Evolutionary conservation across 352 stramenopile species (phyloP).

Genomic region (Globisporangium splendens): DNA sequence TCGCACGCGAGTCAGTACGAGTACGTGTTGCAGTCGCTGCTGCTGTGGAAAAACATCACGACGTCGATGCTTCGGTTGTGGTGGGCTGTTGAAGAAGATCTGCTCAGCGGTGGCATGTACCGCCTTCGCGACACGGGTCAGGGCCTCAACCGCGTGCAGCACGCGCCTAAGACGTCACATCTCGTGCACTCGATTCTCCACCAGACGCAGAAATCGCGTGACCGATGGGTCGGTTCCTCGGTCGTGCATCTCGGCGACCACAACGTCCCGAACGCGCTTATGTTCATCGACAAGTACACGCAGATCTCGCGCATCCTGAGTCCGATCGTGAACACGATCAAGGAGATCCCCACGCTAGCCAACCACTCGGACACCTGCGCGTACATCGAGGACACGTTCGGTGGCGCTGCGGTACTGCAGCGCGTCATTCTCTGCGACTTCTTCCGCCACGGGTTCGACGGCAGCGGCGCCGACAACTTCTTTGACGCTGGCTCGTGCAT

Average conservation of each 20-base stretch:
- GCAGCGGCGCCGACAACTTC: constrained; percentile 88
- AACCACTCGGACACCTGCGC: constrained; percentile 34
- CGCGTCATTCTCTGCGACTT: constrained; percentile 88
- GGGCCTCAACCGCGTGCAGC: constrained; percentile 65
- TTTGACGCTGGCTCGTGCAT: constrained; percentile 86
- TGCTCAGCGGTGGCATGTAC: constrained; percentile 51
- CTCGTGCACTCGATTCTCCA: constrained; percentile 51
- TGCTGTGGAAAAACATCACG: constrained; percentile 66
- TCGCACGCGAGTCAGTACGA: constrained; percentile 57
- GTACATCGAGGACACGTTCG: constrained; percentile 82
- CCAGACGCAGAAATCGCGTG: constrained; percentile 36
- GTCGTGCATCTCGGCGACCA: constrained; percentile 93
- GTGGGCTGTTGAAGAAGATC: constrained; percentile 61
- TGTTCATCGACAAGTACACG: constrained; percentile 96
- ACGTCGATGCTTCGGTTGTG: constrained; percentile 56
- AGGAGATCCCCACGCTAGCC: constrained; percentile 42
- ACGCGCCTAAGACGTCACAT: constrained; percentile 51
- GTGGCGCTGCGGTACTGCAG: constrained; percentile 57
- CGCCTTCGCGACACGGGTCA: constrained; percentile 61
- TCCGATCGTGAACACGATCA: constrained; percentile 55
- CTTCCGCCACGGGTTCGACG: constrained; percentile 93
- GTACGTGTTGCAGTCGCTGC: constrained; percentile 63
- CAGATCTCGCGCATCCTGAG: constrained; percentile 77
- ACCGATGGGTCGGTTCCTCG: constrained; percentile 81
- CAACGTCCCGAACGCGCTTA: constrained; percentile 94